Conservation (phyloP, 129 eudicot genomes). For the Kitagawia praeruptora region DNA sequence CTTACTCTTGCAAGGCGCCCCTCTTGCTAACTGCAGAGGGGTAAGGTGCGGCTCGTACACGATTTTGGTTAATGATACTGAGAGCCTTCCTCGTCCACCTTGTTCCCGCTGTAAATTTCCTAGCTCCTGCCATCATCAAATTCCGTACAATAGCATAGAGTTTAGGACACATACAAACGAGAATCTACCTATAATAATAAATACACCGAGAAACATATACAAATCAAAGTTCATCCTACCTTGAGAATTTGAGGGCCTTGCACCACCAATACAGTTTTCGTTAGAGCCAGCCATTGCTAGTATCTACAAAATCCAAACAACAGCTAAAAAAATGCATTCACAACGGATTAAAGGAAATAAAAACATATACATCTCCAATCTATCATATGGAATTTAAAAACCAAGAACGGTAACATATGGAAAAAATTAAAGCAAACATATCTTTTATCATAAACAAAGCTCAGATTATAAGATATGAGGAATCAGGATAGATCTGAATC, state of each 20-base stretch:
- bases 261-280: conserved; percentile 40
- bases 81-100: conserved; percentile 55
- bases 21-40: conserved; percentile 41
- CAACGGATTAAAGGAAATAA: neutral
- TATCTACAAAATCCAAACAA: conserved; percentile 18
- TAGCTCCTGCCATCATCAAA: conserved; percentile 29
- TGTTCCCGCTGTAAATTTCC: conserved; percentile 23
- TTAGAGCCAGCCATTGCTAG: conserved; percentile 53
- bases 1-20: conserved; percentile 39
- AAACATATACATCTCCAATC: neutral
- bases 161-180: conserved; percentile 11
- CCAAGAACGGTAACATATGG: neutral
- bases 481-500: neutral
- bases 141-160: neutral
- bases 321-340: neutral
- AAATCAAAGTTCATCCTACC: conserved; percentile 24
- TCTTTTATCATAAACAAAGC: conserved; percentile 4
- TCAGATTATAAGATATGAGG: neutral
- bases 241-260: conserved; percentile 34
- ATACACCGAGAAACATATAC: neutral
- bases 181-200: neutral
- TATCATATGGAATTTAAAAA: conserved; percentile 3
- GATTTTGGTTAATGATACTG: conserved; percentile 45
- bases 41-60: conserved; percentile 36
- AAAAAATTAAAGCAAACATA: neutral